Evolutionary conservation across 352 stramenopile genomes (phyloP).

Genomic region (Phytophthora nicotianae): DNA sequence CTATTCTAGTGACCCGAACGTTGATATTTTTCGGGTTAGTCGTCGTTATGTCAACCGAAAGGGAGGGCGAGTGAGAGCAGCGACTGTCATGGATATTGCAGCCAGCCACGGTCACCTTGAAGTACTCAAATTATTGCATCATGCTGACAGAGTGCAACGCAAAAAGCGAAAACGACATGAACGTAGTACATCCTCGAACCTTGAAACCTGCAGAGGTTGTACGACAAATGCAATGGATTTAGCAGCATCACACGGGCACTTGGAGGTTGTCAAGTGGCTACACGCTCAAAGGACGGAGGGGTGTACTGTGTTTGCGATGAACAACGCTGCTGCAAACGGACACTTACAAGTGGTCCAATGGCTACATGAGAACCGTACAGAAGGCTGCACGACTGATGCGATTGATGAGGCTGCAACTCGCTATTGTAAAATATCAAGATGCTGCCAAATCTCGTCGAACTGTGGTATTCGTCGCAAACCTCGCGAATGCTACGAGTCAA

Average conservation of each 20-base stretch:
- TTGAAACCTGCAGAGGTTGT: neutral
- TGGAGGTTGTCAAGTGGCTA: neutral
- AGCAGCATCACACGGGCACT: neutral
- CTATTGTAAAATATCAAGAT: no score
- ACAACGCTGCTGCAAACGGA: neutral
- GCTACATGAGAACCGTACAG: constrained; percentile 9
- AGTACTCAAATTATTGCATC: constrained; percentile 3
- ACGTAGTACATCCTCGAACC: neutral
- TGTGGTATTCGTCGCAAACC: neutral
- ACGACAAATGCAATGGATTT: constrained; percentile 2
- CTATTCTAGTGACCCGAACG: no score
- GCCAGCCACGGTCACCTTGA: neutral
- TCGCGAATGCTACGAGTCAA: neutral
- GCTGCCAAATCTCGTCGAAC: neutral
- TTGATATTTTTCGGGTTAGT: no score
- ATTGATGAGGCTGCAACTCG: neutral
- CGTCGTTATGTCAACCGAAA: no score
- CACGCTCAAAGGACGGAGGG: neutral
- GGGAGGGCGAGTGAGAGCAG: neutral
- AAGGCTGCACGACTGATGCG: neutral
- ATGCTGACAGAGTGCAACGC: neutral
- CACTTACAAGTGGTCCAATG: constrained; percentile 4
- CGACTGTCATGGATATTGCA: neutral
- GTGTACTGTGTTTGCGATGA: neutral
- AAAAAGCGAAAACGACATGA: neutral